phyloP scores from a whole-genome alignment of 768 basidiomycete genomes.

The Suillus placidus region DNA sequence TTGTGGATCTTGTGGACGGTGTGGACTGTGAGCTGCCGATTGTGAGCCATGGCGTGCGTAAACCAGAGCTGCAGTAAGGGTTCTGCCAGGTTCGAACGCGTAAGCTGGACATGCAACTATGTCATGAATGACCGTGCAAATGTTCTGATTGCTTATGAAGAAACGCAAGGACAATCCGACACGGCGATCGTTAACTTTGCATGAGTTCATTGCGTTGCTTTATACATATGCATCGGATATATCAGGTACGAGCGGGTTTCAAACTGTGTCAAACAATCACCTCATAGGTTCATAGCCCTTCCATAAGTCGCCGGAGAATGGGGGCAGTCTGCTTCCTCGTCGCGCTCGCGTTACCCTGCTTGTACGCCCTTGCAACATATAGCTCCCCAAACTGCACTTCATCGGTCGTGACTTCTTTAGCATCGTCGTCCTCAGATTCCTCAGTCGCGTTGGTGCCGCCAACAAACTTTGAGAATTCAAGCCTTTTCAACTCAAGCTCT shows the following conservation, averaged over 20 bases:
- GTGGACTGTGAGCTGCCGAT: no score
- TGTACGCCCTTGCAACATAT: slow-evolving; percentile 52
- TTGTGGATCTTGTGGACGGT: no score
- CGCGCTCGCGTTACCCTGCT: slow-evolving; percentile 63
- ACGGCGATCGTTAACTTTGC: no score
- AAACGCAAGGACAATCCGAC: no score
- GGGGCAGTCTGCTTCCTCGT: slow-evolving; percentile 73
- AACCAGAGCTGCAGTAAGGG: no score
- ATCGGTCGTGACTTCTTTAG: slow-evolving; percentile 13
- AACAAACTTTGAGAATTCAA: slow-evolving; percentile 22
- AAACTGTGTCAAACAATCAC: background rate
- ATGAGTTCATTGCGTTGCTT: background rate
- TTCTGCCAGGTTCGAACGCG: no score
- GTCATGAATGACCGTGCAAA: no score
- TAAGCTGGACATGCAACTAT: no score
- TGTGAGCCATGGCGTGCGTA: no score
- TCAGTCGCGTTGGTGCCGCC: background rate
- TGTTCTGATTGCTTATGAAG: no score
- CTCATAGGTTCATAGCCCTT: slow-evolving; percentile 26
- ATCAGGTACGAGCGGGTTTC: background rate
- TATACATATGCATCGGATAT: background rate
- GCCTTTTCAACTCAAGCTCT: slow-evolving; percentile 54
- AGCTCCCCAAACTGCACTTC: slow-evolving; percentile 28
- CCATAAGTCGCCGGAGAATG: slow-evolving; percentile 61
- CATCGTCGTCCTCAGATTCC: slow-evolving; percentile 19